These are phyloP conservation scores for Neurospora sp. DNA, from an alignment of 495 filamentous ascomycete genomes.

Conservation along the genomic window DNA sequence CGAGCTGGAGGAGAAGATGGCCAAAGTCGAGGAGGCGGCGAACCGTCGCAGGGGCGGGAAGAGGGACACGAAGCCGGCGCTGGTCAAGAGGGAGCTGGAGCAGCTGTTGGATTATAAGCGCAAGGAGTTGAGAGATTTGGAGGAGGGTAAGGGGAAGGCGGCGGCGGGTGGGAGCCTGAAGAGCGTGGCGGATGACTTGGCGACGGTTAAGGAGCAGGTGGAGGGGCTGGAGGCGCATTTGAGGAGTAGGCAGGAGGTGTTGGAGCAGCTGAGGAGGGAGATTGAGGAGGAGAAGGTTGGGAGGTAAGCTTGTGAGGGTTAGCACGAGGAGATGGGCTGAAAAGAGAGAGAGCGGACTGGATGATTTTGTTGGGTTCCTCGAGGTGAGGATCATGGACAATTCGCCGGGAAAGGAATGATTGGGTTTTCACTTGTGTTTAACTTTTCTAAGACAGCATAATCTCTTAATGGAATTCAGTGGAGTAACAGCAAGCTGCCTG, in stretches of 20 bases:
- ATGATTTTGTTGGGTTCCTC: neutral
- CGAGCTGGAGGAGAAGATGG: constrained; percentile 77
- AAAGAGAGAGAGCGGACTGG: neutral
- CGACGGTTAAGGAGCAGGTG: constrained; percentile 67
- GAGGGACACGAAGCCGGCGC: constrained; percentile 60
- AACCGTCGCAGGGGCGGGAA: constrained; percentile 44
- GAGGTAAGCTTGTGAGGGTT: constrained; percentile 14
- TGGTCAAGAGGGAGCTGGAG: constrained; percentile 90
- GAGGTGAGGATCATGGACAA: neutral
- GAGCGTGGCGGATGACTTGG: constrained; percentile 56
- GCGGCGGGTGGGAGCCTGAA: constrained; percentile 50
- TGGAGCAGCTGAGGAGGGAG: constrained; percentile 47
- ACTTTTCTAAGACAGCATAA: neutral
- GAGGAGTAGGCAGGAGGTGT: constrained; percentile 43
- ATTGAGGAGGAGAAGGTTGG: constrained; percentile 56
- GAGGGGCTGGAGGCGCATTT: constrained; percentile 59
- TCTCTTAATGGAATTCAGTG: neutral
- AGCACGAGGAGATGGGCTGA: neutral
- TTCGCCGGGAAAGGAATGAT: neutral
- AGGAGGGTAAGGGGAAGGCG: constrained; percentile 66
- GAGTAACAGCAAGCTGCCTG: neutral
- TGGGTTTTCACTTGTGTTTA: neutral
- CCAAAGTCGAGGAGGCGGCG: constrained; percentile 60
- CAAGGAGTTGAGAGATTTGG: constrained; percentile 51
- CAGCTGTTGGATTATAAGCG: constrained; percentile 78